These are phyloP conservation scores for Lecanicillium sp. DNA, from an alignment of 2,329 filamentous ascomycete species.

Conservation along the genomic window DNA sequence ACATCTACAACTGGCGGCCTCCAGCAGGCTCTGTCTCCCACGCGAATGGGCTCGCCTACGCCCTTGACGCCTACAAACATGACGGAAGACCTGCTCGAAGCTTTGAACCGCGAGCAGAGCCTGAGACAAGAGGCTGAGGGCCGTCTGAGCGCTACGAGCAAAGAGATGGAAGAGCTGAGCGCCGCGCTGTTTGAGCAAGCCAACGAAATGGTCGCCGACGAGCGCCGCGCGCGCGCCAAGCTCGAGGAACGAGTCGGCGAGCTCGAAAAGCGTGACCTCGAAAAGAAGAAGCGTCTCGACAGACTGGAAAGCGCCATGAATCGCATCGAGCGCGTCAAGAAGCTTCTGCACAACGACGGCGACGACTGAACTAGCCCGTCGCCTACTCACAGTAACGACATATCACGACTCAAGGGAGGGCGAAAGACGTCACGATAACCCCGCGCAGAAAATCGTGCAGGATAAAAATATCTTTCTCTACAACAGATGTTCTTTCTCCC, in stretches of 20 bases:
- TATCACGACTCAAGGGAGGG: not conserved
- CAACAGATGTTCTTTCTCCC: not conserved
- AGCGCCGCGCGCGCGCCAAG: constrained; percentile 63
- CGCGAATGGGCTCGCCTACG: constrained; percentile 17
- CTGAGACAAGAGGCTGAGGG: constrained; percentile 65
- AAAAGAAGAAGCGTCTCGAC: constrained; percentile 64
- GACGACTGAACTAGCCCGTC: constrained; percentile 20
- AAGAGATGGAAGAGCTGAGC: constrained; percentile 73
- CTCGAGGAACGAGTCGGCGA: constrained; percentile 65
- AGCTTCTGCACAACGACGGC: constrained; percentile 42
- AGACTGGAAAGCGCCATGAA: constrained; percentile 64
- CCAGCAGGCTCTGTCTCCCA: constrained; percentile 6
- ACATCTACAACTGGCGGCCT: not conserved
- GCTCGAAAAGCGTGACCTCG: constrained; percentile 62
- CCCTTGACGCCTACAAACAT: constrained; percentile 24
- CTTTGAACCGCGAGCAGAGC: constrained; percentile 59
- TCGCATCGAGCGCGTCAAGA: constrained; percentile 64
- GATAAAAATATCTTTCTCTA: not conserved
- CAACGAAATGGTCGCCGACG: constrained; percentile 79
- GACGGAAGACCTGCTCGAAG: constrained; percentile 51
- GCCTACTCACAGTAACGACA: not conserved
- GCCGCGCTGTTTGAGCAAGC: constrained; percentile 73
- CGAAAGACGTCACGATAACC: not conserved
- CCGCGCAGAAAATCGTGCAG: not conserved
- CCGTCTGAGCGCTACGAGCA: constrained; percentile 57